Evolutionary conservation across 2,329 filamentous ascomycete genomes (phyloP).

Genomic region (Phialophora verrucosa): DNA sequence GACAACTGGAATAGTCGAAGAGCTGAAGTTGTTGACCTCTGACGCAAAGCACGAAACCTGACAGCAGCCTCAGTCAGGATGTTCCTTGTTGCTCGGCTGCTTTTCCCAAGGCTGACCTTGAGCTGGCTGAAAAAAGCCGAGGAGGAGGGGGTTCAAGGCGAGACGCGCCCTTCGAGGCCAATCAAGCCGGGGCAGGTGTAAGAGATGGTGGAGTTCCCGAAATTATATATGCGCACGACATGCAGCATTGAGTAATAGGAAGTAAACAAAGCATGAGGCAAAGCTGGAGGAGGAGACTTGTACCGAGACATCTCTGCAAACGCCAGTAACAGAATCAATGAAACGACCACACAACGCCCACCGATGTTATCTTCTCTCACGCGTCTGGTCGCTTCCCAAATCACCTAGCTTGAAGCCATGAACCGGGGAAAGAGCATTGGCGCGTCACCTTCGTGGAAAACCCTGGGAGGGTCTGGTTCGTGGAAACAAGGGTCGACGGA

Average conservation of each 20-base stretch:
- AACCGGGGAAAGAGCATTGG: slow-evolving; percentile 24
- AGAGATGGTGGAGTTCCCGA: slow-evolving; percentile 34
- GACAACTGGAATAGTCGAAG: slow-evolving; percentile 13
- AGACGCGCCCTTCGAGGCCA: slow-evolving; percentile 23
- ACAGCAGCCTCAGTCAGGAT: slow-evolving; percentile 20
- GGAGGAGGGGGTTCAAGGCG: slow-evolving; percentile 15
- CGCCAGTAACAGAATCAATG: slow-evolving; percentile 2
- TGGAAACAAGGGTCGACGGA: slow-evolving; percentile 22
- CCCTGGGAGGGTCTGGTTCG: slow-evolving; percentile 20
- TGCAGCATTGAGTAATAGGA: slow-evolving; percentile 25
- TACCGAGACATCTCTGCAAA: slow-evolving; percentile 9
- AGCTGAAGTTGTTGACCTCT: slow-evolving; percentile 28
- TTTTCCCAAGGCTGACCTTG: slow-evolving; percentile 8
- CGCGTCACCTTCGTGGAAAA: slow-evolving; percentile 34
- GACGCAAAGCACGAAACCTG: slow-evolving; percentile 24
- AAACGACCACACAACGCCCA: slow-evolving; percentile 6
- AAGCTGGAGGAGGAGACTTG: slow-evolving; percentile 11
- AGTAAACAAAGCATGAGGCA: slow-evolving; percentile 26
- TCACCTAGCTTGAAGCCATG: slow-evolving; percentile 27
- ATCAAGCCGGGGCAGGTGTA: slow-evolving; percentile 29
- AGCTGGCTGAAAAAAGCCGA: slow-evolving; percentile 8
- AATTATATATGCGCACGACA: slow-evolving; percentile 32
- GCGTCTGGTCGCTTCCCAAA: slow-evolving; percentile 25
- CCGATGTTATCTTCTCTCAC: slow-evolving; percentile 18
- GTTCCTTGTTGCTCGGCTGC: slow-evolving; percentile 24